Evolutionary conservation across 257 asterid genomes (phyloP), one percentile per base, ranked within the genome.

Genomic region (Capsicum chinense): DNA sequence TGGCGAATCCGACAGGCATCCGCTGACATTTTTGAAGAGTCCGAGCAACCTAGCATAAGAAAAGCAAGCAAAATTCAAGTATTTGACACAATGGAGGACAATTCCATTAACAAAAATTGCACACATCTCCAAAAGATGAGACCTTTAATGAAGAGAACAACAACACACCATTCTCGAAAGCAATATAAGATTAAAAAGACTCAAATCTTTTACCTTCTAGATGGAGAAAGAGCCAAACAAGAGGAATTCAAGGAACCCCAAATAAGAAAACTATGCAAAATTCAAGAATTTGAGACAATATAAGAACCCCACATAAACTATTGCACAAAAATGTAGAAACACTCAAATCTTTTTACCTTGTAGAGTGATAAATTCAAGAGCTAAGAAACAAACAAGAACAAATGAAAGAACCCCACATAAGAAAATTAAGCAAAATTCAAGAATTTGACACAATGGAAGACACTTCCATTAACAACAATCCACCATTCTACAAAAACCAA

Each of bases 291-390:
- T 26, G 33, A 26, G 33, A 26, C 33, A 26, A 26, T 26, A 26
- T 1, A 26, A 26, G 33, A 26, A 26, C 33, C 33, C 33, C 33
- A 26, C 33, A 26, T 26, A 26, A 26, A 26, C 33, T 26, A 26
- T 26, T 26, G 33, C 33, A 26, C 33, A 26, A 26, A 26, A 26
- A 26, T 26, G 33, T 26, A 26, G 33, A 26, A 26, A 26, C 33
- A 26, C 33, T 26, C 33, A 80, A 26, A 26, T 56, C 1, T 10
- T 39, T 33, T 6, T 90, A 93, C 97, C 99, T 92, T 7, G 93
- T 78, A 83, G 92, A 92, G 7, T 94, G 91, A 80, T 91, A 56
- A 52, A 56, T 56, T 56, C 60, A 56, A 56, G 60, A 56, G 33
- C 33, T 59, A 17, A 59, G 4, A 17, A 97, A 35, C 85, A 87